phyloP scores from a whole-genome alignment of 768 basidiomycete genomes.

The Cystoderma amianthinum region DNA sequence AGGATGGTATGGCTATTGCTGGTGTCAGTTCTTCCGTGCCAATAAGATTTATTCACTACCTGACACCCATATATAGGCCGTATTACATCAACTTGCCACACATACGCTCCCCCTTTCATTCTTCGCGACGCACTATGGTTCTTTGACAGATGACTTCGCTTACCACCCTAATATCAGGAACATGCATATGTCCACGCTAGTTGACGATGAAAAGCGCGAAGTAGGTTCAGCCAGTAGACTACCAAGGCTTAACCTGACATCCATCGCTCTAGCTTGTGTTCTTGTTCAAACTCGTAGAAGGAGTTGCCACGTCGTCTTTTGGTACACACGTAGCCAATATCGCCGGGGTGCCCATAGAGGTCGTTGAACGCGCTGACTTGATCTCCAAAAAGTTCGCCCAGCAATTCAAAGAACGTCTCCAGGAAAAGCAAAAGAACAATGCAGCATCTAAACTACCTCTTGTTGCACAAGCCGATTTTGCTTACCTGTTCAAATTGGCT shows the following conservation, averaged over 20 bases:
- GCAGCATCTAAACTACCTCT: constrained; percentile 63
- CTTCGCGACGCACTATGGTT: constrained; percentile 98
- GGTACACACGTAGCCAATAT: constrained; percentile 94
- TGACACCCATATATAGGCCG: constrained; percentile 73
- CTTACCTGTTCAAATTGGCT: constrained; percentile 63
- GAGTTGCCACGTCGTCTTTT: constrained; percentile 83
- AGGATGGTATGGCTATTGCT: constrained; percentile 99
- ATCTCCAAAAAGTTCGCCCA: constrained; percentile 83
- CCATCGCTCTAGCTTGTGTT: constrained; percentile 64
- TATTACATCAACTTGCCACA: constrained; percentile 90
- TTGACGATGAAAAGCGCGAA: constrained; percentile 88
- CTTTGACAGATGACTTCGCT: constrained; percentile 88
- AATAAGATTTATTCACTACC: constrained; percentile 6
- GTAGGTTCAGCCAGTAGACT: constrained; percentile 28
- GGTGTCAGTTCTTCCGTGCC: constrained; percentile 35
- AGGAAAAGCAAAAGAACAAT: constrained; percentile 49
- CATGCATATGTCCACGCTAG: constrained; percentile 93
- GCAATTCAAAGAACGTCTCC: constrained; percentile 78
- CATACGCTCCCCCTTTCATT: constrained; percentile 88
- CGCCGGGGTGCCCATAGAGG: constrained; percentile 81
- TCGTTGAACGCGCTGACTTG: constrained; percentile 83
- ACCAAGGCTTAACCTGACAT: background rate
- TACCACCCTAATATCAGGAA: constrained; percentile 90
- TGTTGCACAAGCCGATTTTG: constrained; percentile 85
- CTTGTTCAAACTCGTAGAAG: constrained; percentile 89